Evolutionary conservation across 371 early-diverging fungal species (phyloP).

Genomic region (Mucor saturninus): DNA sequence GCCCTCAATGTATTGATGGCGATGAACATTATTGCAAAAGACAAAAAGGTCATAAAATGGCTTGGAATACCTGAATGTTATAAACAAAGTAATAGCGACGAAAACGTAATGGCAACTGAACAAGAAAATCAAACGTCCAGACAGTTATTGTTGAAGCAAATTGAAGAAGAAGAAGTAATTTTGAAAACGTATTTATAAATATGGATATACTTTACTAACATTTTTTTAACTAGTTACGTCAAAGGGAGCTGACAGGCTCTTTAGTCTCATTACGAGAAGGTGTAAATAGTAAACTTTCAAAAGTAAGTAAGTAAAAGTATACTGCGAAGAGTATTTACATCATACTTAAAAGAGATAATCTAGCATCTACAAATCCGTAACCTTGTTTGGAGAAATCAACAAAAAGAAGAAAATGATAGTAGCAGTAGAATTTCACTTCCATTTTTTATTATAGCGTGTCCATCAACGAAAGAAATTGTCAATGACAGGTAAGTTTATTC

Average conservation of each 20-base stretch:
- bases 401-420: neutral
- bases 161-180: slow-evolving; percentile 24
- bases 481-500: slow-evolving; percentile 1
- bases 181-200: neutral
- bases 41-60: slow-evolving; percentile 74
- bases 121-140: neutral
- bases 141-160: slow-evolving; percentile 13
- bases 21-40: slow-evolving; percentile 71
- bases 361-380: slow-evolving; percentile 25
- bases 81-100: slow-evolving; percentile 7
- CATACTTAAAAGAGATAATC: too few relatives aligned
- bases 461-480: neutral
- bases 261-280: slow-evolving; percentile 9
- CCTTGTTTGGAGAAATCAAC: slow-evolving; percentile 25
- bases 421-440: slow-evolving; percentile 18
- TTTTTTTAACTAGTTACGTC: slow-evolving; percentile 5
- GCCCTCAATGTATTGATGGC: slow-evolving; percentile 83
- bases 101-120: neutral
- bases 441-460: slow-evolving; percentile 20
- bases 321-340: neutral
- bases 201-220: neutral
- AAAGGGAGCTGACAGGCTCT: slow-evolving; percentile 14
- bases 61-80: slow-evolving; percentile 57
- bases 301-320: slow-evolving; percentile 14
- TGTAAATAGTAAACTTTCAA: slow-evolving; percentile 19